Percentiles rank a stretch among this genome's conserved stretches.
Evolutionary conservation across 2,329 filamentous ascomycete genomes (phyloP).

Genomic region (Calonectria pauciramosa): DNA sequence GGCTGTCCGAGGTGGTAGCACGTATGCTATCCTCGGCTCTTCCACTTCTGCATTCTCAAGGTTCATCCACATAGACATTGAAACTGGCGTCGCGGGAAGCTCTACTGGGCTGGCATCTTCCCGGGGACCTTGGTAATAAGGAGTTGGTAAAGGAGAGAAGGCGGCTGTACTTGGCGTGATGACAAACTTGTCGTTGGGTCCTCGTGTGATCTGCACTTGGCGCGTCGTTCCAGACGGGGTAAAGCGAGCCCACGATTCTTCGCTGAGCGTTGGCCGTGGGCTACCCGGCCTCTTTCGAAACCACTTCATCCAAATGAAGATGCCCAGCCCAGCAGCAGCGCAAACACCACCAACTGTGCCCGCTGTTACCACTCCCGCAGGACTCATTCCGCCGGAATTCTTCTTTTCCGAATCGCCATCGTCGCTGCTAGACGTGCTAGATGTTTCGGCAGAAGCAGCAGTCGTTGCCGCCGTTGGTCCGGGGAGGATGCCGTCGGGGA

Average conservation of each 20-base stretch:
- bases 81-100: conserved; percentile 45
- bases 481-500: conserved; percentile 23
- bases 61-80: conserved; percentile 45
- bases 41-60: conserved; percentile 44
- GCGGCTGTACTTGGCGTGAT: conserved; percentile 41
- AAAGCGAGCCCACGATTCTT: conserved; percentile 40
- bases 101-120: conserved; percentile 38
- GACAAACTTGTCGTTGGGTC: conserved; percentile 44
- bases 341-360: conserved; percentile 43
- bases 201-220: conserved; percentile 38
- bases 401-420: conserved; percentile 20
- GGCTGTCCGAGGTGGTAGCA: conserved; percentile 35
- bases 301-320: conserved; percentile 45
- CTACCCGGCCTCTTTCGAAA: conserved; percentile 35
- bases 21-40: conserved; percentile 45
- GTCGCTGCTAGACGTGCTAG: conserved; percentile 6
- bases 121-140: background rate
- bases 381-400: conserved; percentile 20
- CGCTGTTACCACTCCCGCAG: conserved; percentile 41
- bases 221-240: conserved; percentile 33
- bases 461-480: conserved; percentile 25
- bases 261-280: conserved; percentile 1
- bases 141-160: conserved; percentile 34
- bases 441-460: conserved; percentile 24
- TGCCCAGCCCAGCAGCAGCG: conserved; percentile 36